Evolutionary conservation across 2,329 filamentous ascomycete species (phyloP).

Genomic region (Apiospora marii): DNA sequence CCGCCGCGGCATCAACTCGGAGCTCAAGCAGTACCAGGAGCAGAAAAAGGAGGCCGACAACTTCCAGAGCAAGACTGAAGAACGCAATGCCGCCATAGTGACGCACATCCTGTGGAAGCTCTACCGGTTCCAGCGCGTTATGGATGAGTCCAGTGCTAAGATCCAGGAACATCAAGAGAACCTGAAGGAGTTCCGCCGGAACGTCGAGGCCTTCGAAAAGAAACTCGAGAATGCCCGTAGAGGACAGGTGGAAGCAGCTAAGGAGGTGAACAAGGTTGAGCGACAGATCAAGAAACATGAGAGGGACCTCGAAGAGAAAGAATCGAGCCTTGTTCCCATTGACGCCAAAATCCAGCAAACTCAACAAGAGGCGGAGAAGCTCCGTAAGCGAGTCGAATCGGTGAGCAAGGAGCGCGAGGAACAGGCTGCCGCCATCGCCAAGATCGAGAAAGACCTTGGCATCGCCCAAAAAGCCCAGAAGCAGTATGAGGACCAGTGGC

Average conservation of each 20-base stretch:
- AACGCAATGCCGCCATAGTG: slow-evolving; percentile 89
- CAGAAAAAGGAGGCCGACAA: slow-evolving; percentile 96
- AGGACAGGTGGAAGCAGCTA: slow-evolving; percentile 80
- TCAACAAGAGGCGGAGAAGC: slow-evolving; percentile 71
- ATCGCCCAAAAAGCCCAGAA: slow-evolving; percentile 89
- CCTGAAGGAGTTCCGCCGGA: slow-evolving; percentile 88
- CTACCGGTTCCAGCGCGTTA: slow-evolving; percentile 91
- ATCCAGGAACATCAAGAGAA: slow-evolving; percentile 96
- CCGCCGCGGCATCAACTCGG: slow-evolving; percentile 92
- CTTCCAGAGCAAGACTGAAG: slow-evolving; percentile 88
- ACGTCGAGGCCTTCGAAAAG: slow-evolving; percentile 83
- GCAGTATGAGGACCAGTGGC: slow-evolving; percentile 88
- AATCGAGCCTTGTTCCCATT: slow-evolving; percentile 86
- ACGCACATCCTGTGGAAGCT: slow-evolving; percentile 97
- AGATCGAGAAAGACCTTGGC: slow-evolving; percentile 80
- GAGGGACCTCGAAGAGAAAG: slow-evolving; percentile 84
- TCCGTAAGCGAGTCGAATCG: slow-evolving; percentile 72
- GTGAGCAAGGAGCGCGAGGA: slow-evolving; percentile 79
- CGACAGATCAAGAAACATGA: slow-evolving; percentile 85
- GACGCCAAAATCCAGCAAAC: slow-evolving; percentile 91
- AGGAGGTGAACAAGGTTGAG: slow-evolving; percentile 83
- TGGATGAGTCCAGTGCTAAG: slow-evolving; percentile 88
- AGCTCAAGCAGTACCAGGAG: slow-evolving; percentile 97
- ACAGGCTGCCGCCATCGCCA: slow-evolving; percentile 72
- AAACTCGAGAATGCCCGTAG: slow-evolving; percentile 82